These are phyloP conservation scores for Calophaca sinica DNA, from an alignment of 306 rosid species.

Conservation along the genomic window DNA sequence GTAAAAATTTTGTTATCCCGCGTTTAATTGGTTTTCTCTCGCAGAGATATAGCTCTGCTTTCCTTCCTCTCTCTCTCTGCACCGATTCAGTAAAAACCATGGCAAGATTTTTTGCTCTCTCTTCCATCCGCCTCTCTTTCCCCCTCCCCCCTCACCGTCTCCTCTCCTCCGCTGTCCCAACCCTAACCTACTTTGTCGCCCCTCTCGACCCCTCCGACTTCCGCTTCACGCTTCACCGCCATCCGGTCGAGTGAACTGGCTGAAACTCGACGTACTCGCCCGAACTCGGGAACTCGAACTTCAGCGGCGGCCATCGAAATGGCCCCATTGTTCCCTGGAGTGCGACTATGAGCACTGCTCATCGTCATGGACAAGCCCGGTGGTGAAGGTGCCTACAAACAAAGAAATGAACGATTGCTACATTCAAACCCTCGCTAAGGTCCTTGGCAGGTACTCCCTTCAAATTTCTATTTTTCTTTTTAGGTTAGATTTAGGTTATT, in stretches of 20 bases:
- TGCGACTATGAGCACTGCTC: constrained; percentile 90
- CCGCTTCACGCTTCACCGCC: constrained; percentile 46
- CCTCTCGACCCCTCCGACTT: constrained; percentile 51
- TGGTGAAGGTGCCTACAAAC: constrained; percentile 74
- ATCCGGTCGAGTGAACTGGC: constrained; percentile 64
- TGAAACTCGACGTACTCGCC: constrained; percentile 65
- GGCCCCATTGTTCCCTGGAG: constrained; percentile 85
- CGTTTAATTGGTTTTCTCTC: too few relatives aligned
- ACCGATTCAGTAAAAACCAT: too few relatives aligned
- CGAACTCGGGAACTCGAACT: constrained; percentile 67
- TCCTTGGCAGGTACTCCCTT: constrained; percentile 62
- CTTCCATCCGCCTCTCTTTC: constrained; percentile 46
- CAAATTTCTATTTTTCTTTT: neutral
- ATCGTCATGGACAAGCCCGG: constrained; percentile 88
- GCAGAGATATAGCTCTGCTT: too few relatives aligned
- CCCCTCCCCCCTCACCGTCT: constrained; percentile 55
- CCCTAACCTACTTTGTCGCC: constrained; percentile 50
- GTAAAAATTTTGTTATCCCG: too few relatives aligned
- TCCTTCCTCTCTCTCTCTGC: too few relatives aligned
- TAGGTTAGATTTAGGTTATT: neutral
- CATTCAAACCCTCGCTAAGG: constrained; percentile 70
- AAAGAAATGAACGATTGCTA: constrained; percentile 82
- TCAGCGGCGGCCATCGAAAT: constrained; percentile 80
- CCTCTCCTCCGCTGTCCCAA: constrained; percentile 48
- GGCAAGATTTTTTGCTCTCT: constrained; percentile 52